phyloP scores from a whole-genome alignment of 306 rosid species.

The Medicago lupulina region DNA sequence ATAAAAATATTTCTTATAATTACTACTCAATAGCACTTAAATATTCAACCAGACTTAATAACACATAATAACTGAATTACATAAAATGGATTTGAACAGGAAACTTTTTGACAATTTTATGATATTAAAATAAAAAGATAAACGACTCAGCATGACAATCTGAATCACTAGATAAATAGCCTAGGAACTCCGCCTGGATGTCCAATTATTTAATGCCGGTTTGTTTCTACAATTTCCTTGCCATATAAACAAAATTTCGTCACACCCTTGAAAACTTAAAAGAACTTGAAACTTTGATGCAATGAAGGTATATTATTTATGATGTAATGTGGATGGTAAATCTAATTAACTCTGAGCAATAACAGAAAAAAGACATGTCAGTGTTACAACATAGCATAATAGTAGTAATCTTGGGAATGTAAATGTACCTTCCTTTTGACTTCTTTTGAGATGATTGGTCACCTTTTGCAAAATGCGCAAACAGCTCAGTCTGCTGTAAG shows the following conservation, averaged over 20 bases:
- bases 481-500: constrained; percentile 91
- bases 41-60: constrained; percentile 14
- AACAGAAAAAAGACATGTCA: not conserved
- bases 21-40: not conserved
- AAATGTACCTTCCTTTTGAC: constrained; percentile 76
- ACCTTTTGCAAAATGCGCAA: constrained; percentile 97
- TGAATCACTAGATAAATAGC: constrained; percentile 1
- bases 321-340: not conserved
- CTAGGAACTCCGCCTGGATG: not conserved
- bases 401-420: constrained; percentile 11
- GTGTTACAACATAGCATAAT: not conserved
- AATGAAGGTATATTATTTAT: not conserved
- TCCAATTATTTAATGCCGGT: not conserved
- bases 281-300: not conserved
- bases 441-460: constrained; percentile 81
- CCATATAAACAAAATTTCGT: not conserved
- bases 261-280: not conserved
- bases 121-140: constrained; percentile 2
- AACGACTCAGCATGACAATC: constrained; percentile 9
- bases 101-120: not conserved
- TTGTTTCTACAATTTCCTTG: constrained; percentile 27
- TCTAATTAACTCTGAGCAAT: not conserved
- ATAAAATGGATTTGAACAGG: not conserved
- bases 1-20: not conserved
- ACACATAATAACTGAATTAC: not conserved